phyloP scores from a whole-genome alignment of 106 monocot genomes.

The Iris macrosiphon region DNA sequence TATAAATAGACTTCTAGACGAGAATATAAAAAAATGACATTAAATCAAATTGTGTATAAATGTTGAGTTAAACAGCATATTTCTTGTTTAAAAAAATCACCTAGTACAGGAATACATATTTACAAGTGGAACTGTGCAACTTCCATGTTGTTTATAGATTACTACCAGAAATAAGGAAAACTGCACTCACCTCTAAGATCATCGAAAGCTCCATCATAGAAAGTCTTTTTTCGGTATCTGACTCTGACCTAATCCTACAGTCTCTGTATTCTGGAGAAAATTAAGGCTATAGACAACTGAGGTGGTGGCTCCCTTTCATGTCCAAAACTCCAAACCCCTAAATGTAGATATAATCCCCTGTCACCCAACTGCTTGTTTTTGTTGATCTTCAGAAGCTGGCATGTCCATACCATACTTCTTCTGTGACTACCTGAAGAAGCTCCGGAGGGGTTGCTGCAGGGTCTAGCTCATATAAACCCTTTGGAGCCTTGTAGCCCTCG shows the following conservation, averaged over 20 bases:
- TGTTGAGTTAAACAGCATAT: too few species aligned
- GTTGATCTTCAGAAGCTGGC: constrained; percentile 15
- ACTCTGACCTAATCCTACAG: neutral
- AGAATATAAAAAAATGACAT: too few species aligned
- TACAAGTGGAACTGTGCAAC: neutral
- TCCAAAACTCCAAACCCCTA: neutral
- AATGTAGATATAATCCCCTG: neutral
- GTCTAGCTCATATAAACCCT: constrained; percentile 36
- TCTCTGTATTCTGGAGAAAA: neutral
- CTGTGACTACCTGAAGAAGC: constrained; percentile 34
- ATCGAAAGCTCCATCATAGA: neutral
- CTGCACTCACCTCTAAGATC: neutral
- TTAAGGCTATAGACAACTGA: neutral
- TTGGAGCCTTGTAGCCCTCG: constrained; percentile 33
- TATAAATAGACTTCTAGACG: too few species aligned
- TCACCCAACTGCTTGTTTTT: constrained; percentile 13
- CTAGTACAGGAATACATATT: too few species aligned
- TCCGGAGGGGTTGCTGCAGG: constrained; percentile 39
- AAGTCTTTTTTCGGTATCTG: neutral
- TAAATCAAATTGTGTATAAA: too few species aligned
- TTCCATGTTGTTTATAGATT: neutral
- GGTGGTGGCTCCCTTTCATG: too few species aligned
- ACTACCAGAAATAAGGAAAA: neutral
- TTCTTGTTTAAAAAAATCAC: too few species aligned
- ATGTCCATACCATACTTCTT: constrained; percentile 20